Evolutionary conservation across 495 filamentous ascomycete genomes (phyloP).

Genomic region (Neurospora cerealis): DNA sequence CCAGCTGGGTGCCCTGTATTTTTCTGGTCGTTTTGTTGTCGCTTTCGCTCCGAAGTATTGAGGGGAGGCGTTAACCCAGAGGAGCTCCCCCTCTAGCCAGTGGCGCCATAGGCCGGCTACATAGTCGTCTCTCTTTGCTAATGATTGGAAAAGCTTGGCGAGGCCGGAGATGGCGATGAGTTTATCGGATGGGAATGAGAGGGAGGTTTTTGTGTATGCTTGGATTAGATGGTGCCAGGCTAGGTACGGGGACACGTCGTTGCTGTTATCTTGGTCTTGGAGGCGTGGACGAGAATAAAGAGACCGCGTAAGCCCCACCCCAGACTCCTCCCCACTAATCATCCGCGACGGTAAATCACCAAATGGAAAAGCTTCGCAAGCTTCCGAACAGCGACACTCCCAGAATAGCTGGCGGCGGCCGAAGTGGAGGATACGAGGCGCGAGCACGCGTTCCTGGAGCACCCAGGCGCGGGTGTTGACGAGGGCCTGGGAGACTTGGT

Average conservation of each 20-base stretch:
- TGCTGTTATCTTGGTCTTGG: neutral
- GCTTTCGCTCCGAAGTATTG: neutral
- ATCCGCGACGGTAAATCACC: neutral
- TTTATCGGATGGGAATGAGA: neutral
- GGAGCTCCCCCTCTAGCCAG: neutral
- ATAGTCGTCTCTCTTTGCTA: neutral
- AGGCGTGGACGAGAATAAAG: neutral
- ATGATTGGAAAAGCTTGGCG: neutral
- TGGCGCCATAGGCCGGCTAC: slow-evolving; percentile 2
- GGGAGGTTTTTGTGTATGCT: neutral
- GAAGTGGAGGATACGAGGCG: slow-evolving; percentile 2
- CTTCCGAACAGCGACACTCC: neutral
- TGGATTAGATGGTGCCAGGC: neutral
- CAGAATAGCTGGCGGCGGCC: neutral
- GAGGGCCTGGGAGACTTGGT: neutral
- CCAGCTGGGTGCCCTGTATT: neutral
- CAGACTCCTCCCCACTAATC: no score
- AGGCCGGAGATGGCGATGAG: slow-evolving; percentile 1
- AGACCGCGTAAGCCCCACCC: neutral
- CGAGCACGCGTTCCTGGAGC: neutral
- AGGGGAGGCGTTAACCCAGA: neutral
- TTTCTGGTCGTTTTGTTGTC: neutral
- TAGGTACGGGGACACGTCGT: neutral
- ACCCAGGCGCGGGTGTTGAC: slow-evolving; percentile 2
- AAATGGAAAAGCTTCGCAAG: neutral